Evolutionary conservation across 306 rosid species (phyloP), one percentile per base, ranked within the genome.

Genomic region (Gastrolobium villosum): DNA sequence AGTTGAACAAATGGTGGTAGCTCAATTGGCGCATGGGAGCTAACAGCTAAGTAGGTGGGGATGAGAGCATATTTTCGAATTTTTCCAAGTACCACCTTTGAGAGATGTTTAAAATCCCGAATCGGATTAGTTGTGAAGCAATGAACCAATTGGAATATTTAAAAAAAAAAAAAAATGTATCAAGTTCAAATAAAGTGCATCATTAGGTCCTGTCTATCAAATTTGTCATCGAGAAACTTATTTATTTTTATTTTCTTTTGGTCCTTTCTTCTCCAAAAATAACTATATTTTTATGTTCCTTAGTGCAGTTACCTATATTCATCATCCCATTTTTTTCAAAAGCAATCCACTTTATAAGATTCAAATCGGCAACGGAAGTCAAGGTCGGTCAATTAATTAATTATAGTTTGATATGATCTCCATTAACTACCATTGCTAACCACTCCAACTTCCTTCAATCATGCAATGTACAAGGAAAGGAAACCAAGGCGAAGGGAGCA

Each of bases 391-490:
- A 32, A 74, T 26, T 13, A 43, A 74, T 74, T 32, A 13, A 59
- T 31, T 3, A 60, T 57, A 5, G 31, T 6, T 14, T 63, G 31
- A 31, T 15, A 30, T 57, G 43, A 74, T 61, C 20, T 74, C 48
- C 20, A 43, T 73, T 60, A 60, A 60, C 35, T 59, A 32, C 46
- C 5, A 74, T 44, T 36, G 36, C 11, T 45, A 46, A 74, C 65
- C 60, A 45, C 70, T 44, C 70, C 35, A 60, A 46, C 36, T 34
- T 74, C 49, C 68, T 60, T 74, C 65, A 31, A 45, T 44, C 79
- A 59, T 44, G 59, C 46, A 74, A 3, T 34, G n/a, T 2, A 10
- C 8, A 8, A 0, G 36, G 15, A 65, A 61, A 1, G 44, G 28
- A 10, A 65, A 28, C 8, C 37, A 34, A 41, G 8, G 53, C 52